Percentiles rank a stretch among this genome's conserved stretches.
These are phyloP conservation scores for Fraxinus albicans DNA, from an alignment of 305 asterid species.

Conservation along the genomic window DNA sequence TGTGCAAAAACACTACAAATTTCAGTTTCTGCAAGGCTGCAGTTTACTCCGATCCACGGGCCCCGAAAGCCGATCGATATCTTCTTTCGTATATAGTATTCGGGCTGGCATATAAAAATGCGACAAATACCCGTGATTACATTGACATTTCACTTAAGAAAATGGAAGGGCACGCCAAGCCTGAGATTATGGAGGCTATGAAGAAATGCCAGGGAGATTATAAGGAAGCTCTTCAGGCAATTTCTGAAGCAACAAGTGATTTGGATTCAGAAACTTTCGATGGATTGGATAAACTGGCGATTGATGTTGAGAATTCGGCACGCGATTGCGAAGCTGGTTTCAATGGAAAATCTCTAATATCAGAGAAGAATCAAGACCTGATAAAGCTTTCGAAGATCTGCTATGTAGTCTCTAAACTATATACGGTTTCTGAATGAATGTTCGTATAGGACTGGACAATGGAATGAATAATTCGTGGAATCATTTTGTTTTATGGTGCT, in stretches of 20 bases:
- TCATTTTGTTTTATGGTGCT: too few relatives aligned
- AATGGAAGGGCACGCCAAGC: too few relatives aligned
- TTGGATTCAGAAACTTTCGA: constrained; percentile 33
- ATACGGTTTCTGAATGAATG: not conserved
- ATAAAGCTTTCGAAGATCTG: constrained; percentile 31
- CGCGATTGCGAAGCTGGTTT: constrained; percentile 24
- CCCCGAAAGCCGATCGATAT: constrained; percentile 33
- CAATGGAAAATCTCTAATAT: constrained; percentile 9
- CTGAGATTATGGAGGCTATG: not conserved
- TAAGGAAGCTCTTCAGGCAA: constrained; percentile 10
- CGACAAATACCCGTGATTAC: constrained; percentile 23
- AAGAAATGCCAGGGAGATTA: constrained; percentile 28
- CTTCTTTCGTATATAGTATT: constrained; percentile 34
- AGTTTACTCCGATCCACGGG: constrained; percentile 43
- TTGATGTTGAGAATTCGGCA: not conserved
- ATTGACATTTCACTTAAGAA: constrained; percentile 20
- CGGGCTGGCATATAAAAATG: constrained; percentile 24
- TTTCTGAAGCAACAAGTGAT: constrained; percentile 14
- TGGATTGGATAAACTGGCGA: constrained; percentile 22
- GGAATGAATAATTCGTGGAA: too few relatives aligned
- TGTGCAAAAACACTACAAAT: constrained; percentile 40
- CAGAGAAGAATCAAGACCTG: constrained; percentile 22
- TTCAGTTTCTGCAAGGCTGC: constrained; percentile 37
- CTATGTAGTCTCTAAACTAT: constrained; percentile 31
- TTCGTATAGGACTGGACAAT: too few relatives aligned